Percentiles rank a stretch among this genome's conserved stretches.
These are phyloP conservation scores for Fusarium tjaetaba DNA, from an alignment of 2,329 filamentous ascomycete species.

Conservation along the genomic window DNA sequence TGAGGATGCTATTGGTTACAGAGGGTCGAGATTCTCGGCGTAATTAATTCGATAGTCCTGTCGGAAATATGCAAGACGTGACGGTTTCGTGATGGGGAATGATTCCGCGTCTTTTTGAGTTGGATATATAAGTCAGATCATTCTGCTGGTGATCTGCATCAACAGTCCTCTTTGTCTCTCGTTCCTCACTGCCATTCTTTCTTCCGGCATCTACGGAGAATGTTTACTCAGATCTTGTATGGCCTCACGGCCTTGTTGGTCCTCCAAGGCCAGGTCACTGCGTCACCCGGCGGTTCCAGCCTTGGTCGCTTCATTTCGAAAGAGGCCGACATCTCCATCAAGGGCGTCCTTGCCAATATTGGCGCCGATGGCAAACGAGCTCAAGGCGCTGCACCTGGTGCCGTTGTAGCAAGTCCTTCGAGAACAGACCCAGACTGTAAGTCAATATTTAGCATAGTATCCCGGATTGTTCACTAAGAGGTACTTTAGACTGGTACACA, in stretches of 20 bases:
- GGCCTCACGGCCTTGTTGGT: background rate
- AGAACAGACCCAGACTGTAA: constrained; percentile 56
- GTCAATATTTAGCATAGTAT: background rate
- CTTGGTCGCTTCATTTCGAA: constrained; percentile 30
- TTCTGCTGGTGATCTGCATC: no score
- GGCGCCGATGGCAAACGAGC: constrained; percentile 61
- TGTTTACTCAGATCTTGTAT: constrained; percentile 15
- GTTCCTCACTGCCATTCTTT: background rate
- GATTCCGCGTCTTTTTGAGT: background rate
- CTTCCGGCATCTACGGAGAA: background rate
- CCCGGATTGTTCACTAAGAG: background rate
- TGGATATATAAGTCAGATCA: background rate
- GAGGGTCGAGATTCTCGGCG: background rate
- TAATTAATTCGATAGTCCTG: constrained; percentile 5
- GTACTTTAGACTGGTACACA: constrained; percentile 72
- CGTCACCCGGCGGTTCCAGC: background rate
- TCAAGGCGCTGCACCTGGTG: constrained; percentile 57
- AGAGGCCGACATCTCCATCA: constrained; percentile 28
- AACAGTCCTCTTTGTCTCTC: background rate
- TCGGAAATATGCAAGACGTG: background rate
- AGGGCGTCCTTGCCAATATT: constrained; percentile 57
- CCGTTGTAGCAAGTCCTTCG: constrained; percentile 65
- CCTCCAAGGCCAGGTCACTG: constrained; percentile 7
- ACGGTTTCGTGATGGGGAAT: background rate
- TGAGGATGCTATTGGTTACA: background rate